Percentiles rank a stretch among this genome's conserved stretches.
phyloP scores from a whole-genome alignment of 2,329 filamentous ascomycete genomes.

The Ceratocystis papillata region DNA sequence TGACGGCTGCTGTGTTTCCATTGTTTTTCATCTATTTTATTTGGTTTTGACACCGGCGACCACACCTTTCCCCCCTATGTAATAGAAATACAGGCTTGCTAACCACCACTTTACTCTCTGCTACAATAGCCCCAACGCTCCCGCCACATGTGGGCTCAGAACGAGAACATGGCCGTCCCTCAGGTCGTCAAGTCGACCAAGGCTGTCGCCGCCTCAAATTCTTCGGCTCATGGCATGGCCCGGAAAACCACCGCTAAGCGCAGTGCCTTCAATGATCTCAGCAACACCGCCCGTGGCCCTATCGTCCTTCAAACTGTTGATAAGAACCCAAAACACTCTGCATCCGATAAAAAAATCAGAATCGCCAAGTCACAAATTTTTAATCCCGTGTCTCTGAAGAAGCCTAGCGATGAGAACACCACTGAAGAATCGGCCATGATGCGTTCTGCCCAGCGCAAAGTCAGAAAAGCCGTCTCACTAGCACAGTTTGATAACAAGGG shows the following conservation, averaged over 20 bases:
- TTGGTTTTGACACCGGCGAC: neutral
- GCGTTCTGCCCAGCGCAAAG: slow-evolving; percentile 3
- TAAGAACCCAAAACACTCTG: slow-evolving; percentile 31
- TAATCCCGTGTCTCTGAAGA: slow-evolving; percentile 21
- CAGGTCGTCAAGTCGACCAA: slow-evolving; percentile 40
- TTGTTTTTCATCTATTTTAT: neutral
- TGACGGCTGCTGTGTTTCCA: neutral
- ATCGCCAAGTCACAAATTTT: slow-evolving; percentile 24
- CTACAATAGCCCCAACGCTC: slow-evolving; percentile 34
- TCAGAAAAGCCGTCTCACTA: slow-evolving; percentile 15
- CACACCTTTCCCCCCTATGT: neutral
- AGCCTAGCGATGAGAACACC: slow-evolving; percentile 15
- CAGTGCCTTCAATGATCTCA: slow-evolving; percentile 71
- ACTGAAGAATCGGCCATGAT: neutral
- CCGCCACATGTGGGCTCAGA: slow-evolving; percentile 42
- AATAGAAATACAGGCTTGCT: neutral
- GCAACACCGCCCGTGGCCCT: slow-evolving; percentile 47
- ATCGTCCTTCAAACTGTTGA: slow-evolving; percentile 29
- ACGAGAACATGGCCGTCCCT: slow-evolving; percentile 58
- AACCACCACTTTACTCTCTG: slow-evolving; percentile 16
- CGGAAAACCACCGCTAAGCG: slow-evolving; percentile 61
- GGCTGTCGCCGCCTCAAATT: slow-evolving; percentile 15
- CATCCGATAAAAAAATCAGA: slow-evolving; percentile 31
- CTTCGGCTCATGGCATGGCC: slow-evolving; percentile 40
- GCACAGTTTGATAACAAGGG: slow-evolving; percentile 24